Evolutionary conservation across 768 basidiomycete genomes (phyloP).

Genomic region (Suillus ampliporus): DNA sequence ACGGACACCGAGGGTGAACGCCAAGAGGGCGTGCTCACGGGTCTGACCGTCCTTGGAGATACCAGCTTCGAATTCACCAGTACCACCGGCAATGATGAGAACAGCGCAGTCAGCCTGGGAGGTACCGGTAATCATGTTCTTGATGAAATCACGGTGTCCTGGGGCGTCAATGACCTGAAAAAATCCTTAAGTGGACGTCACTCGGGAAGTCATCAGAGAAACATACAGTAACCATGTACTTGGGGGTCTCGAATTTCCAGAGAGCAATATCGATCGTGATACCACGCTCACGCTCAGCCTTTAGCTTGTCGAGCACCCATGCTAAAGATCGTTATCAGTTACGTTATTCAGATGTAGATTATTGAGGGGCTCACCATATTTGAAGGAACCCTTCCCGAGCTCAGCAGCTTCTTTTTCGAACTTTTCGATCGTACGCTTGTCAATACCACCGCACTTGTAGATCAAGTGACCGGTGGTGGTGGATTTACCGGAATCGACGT

Average conservation of each 20-base stretch:
- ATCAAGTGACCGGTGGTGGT: slow-evolving; percentile 99
- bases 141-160: slow-evolving; percentile 99
- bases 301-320: slow-evolving; percentile 99
- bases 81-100: slow-evolving; percentile 99
- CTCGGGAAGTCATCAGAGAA: background rate
- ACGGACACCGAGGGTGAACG: slow-evolving; percentile 99
- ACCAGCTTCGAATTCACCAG: slow-evolving; percentile 99
- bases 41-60: slow-evolving; percentile 99
- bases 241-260: slow-evolving; percentile 99
- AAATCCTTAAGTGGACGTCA: slow-evolving; percentile 15
- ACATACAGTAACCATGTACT: slow-evolving; percentile 89
- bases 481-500: slow-evolving; percentile 99
- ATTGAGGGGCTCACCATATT: slow-evolving; percentile 73
- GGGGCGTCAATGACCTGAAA: slow-evolving; percentile 96
- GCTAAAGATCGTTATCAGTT: slow-evolving; percentile 57
- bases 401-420: slow-evolving; percentile 99
- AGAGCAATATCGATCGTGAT: slow-evolving; percentile 99
- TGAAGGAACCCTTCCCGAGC: slow-evolving; percentile 99
- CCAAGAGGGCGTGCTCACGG: slow-evolving; percentile 99
- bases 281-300: slow-evolving; percentile 99
- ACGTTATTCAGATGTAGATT: slow-evolving; percentile 20
- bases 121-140: slow-evolving; percentile 99
- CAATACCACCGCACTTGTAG: slow-evolving; percentile 99
- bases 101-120: slow-evolving; percentile 99
- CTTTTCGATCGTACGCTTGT: slow-evolving; percentile 99